Conservation (phyloP, 2,329 filamentous ascomycete genomes). For the Lasiodiplodia sp. region DNA sequence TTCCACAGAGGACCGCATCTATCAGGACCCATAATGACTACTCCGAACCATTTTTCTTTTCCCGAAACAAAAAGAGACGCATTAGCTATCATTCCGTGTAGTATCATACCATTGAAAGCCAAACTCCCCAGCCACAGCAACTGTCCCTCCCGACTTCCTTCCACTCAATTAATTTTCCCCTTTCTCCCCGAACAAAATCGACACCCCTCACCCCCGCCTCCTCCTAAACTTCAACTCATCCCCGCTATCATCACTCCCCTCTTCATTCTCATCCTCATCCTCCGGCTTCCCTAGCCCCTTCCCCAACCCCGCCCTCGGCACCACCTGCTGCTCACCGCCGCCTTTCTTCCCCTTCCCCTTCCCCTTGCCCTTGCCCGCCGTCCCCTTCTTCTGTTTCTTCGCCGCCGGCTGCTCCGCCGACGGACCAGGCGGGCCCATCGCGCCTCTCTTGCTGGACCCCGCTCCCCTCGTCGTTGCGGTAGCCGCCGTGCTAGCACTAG, state of each 20-base stretch:
- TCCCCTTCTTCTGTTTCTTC: constrained; percentile 28
- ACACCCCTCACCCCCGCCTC: constrained; percentile 45
- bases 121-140: no score
- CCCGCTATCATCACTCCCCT: constrained; percentile 61
- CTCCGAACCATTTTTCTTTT: no score
- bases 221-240: constrained; percentile 64
- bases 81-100: no score
- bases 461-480: constrained; percentile 15
- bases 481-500: constrained; percentile 32
- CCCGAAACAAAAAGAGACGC: no score
- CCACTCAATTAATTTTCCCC: background rate
- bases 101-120: no score
- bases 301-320: constrained; percentile 40
- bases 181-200: background rate
- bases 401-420: constrained; percentile 36
- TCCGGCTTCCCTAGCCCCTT: background rate
- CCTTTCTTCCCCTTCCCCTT: constrained; percentile 24
- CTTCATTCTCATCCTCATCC: constrained; percentile 40
- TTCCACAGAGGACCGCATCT: no score
- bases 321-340: constrained; percentile 31
- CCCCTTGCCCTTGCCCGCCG: background rate
- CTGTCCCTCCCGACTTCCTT: no score
- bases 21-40: no score
- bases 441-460: constrained; percentile 38
- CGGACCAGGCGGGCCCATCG: constrained; percentile 33